Base-by-base conservation (phyloP, 2,329 filamentous ascomycete genomes). In the Zelopaecilomyces penicillatus region DNA sequence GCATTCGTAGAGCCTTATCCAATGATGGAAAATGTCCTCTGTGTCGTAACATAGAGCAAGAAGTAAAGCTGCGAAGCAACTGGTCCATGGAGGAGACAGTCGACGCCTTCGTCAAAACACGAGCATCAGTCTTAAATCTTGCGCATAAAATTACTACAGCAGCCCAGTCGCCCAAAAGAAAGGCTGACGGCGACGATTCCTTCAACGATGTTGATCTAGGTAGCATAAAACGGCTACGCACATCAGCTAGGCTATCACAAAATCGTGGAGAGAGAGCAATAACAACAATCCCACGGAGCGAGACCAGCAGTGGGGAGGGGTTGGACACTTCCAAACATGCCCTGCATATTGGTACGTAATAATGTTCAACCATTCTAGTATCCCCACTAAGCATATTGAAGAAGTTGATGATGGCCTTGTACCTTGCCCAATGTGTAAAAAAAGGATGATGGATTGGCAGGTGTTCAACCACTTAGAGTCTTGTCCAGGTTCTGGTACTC, bases 11-110 rank as follows among this genome's bases (percentile, higher is more conserved):
- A 50, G 88, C 86, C 49, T 74, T 98, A 1, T 83, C 83, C 2
- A 76, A 78, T 30, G 89, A 96, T 53, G 86, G 88, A 6, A 89
- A 85, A 64, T 98, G 93, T 56, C 93, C 93, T 0, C 73, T 87
- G 1, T 98, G 93, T 65, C 82, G 88, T 42, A 70, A 78, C 5
- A 65, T 71, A 1, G 87, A 95, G 53, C 89, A 96, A 61, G 88
- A 91, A 60, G 76, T 87, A 49, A 93, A 87, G 62, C 61, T 98
- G 54, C 76, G 89, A 47, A 83, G 83, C 39, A 97, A 97, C 62
- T 86, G 83, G 76, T 82, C 84, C 0, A 71, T 97, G 52, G 81
- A 93, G 57, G 90, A 97, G 59, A 74, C 91, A 1, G 86, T 95
- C 6, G 82, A 87, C 34, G 78, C 82, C 1, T 98, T 96, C 53